phyloP scores from a whole-genome alignment of 495 filamentous ascomycete species.

The Pyrenula aspistea region DNA sequence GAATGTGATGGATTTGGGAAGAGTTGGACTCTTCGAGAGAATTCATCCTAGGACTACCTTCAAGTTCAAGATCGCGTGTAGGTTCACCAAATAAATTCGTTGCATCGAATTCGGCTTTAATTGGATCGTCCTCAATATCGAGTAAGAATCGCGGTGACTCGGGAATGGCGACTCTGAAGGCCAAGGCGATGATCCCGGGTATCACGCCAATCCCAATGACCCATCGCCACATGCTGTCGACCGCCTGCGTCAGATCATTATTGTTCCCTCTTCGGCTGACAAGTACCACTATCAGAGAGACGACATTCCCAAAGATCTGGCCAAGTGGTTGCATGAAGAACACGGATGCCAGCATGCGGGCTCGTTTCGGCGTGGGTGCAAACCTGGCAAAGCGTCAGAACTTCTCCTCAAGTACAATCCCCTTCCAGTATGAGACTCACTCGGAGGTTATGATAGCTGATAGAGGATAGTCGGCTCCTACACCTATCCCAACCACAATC shows the following conservation, averaged over 20 bases:
- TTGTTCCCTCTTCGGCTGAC: slow-evolving; percentile 11
- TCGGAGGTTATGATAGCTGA: slow-evolving; percentile 52
- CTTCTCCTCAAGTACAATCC: background rate
- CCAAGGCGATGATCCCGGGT: slow-evolving; percentile 45
- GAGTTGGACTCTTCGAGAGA: background rate
- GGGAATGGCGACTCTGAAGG: slow-evolving; percentile 48
- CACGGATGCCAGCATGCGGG: slow-evolving; percentile 52
- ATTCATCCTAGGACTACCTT: background rate
- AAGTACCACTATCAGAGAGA: slow-evolving; percentile 33
- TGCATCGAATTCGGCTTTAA: slow-evolving; percentile 33
- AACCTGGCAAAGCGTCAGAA: slow-evolving; percentile 22
- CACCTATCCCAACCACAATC: slow-evolving; percentile 39
- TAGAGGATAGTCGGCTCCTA: slow-evolving; percentile 44
- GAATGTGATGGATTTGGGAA: background rate
- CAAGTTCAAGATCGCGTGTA: background rate
- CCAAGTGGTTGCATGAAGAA: slow-evolving; percentile 58
- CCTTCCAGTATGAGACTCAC: slow-evolving; percentile 14
- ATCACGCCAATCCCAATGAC: slow-evolving; percentile 48
- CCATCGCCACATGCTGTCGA: slow-evolving; percentile 46
- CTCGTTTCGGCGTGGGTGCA: slow-evolving; percentile 44
- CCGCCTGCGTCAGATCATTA: slow-evolving; percentile 10
- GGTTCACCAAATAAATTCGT: slow-evolving; percentile 24
- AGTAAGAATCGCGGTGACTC: slow-evolving; percentile 47
- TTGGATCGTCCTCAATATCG: slow-evolving; percentile 30
- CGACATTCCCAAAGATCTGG: slow-evolving; percentile 47